Percentiles rank a stretch among this genome's conserved stretches.
Evolutionary conservation across 1,284 basidiomycete species (phyloP).

Genomic region (Moesziomyces parantarcticus): DNA sequence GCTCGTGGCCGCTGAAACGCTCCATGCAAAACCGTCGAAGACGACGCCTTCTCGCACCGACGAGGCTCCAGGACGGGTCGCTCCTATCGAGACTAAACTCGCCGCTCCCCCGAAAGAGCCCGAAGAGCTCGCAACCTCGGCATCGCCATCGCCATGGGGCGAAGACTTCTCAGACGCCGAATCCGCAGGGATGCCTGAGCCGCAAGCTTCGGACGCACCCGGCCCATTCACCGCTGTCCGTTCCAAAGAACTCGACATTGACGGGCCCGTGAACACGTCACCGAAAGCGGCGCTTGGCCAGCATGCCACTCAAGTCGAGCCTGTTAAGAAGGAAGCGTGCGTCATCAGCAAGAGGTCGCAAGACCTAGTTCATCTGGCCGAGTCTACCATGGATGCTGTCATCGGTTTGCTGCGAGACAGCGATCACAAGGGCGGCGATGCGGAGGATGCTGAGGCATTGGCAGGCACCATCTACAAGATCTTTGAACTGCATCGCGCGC

Average conservation of each 20-base stretch:
- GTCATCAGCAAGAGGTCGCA: conserved; percentile 48
- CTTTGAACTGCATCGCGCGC: conserved; percentile 82
- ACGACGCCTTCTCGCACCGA: background rate
- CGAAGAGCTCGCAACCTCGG: conserved; percentile 3
- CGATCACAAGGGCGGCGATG: background rate
- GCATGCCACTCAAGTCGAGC: background rate
- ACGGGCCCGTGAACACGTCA: background rate
- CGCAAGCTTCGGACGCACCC: background rate
- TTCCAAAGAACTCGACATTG: background rate
- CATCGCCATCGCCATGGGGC: conserved; percentile 24
- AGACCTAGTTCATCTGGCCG: conserved; percentile 36
- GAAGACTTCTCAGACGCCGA: conserved; percentile 27
- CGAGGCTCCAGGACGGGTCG: too few species aligned
- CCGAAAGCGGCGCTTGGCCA: background rate
- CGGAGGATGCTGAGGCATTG: conserved; percentile 22
- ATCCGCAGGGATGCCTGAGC: conserved; percentile 6
- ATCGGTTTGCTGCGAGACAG: conserved; percentile 12
- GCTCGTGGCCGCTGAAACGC: background rate
- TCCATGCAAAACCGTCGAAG: background rate
- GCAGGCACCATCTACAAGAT: conserved; percentile 69
- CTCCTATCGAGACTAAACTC: background rate
- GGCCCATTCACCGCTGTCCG: background rate
- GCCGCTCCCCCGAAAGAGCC: background rate
- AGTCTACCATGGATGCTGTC: conserved; percentile 23
- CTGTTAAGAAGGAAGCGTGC: conserved; percentile 26